Evolutionary conservation across 1,284 basidiomycete genomes (phyloP), one percentile per base, ranked within the genome.

Genomic region (Phylloporus sp.): DNA sequence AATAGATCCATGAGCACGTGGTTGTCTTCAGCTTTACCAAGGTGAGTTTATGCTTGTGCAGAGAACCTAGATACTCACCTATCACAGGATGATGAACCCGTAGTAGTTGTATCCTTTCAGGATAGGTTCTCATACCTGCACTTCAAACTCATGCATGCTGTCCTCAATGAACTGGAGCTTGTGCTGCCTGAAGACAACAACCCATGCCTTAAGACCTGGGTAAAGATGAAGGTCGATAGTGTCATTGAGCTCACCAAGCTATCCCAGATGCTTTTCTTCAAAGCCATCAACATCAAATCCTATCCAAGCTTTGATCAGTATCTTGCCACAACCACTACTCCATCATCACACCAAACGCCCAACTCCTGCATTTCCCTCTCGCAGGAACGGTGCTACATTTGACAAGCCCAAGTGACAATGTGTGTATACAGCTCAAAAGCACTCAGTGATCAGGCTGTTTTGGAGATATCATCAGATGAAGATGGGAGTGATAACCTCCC

Each of bases 191-290:
- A 32, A 37, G 29, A 32, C 29, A 43, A 60, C 12, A 35, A n/a
- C 27, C 35, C 47, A 0, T 1, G 0, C 1, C 2, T 66, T 1
- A 55, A 68, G 6, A 59, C 37, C 6, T 68, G 64, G 66, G 25
- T 68, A 12, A 62, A 62, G 25, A 53, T 66, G 39, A 57, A 62
- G 29, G 12, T 45, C 2, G 56, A 62, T 6, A 62, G 60, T 5
- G 11, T 68, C 11, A 59, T 66, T 4, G 25, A 62, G 5, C 20
- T 68, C 4, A 58, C 55, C 1, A 52, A 53, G 6, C 39, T 43
- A 0, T 52, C 15, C 5, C 66, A 62, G 19, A 59, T 19, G 27
- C 53, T 68, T 15, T 68, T 68, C 5, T 62, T 68, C 59, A 68
- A 66, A 7, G 39, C 12, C 0, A 37, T 14, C 1, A 17, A 58